phyloP scores from a whole-genome alignment of 495 filamentous ascomycete species.

The Aspergillus haitiensis region DNA sequence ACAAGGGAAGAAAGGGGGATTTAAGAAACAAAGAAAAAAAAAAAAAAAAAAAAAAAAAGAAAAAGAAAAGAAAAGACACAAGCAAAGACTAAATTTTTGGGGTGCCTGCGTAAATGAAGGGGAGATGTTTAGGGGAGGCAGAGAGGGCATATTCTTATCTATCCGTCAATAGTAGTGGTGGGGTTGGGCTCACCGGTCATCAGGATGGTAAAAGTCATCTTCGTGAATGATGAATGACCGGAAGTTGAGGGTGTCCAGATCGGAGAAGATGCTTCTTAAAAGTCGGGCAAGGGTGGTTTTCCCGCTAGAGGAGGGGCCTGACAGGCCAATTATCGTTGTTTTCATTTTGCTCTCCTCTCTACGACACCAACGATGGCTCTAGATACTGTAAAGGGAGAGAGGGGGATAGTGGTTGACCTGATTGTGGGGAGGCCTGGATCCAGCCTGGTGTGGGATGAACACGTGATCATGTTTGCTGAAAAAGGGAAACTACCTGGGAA shows the following conservation, averaged over 20 bases:
- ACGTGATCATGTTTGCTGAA: neutral
- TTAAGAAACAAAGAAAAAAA: no score
- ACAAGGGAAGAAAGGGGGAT: neutral
- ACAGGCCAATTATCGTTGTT: conserved; percentile 60
- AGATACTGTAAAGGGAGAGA: no score
- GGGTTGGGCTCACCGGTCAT: conserved; percentile 56
- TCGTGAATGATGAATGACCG: conserved; percentile 78
- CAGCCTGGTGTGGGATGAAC: neutral
- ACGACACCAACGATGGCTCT: neutral
- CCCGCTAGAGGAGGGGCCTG: conserved; percentile 73
- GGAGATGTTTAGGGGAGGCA: neutral
- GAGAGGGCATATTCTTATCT: no score
- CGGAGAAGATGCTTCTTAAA: conserved; percentile 65
- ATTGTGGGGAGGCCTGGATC: neutral
- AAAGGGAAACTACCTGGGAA: neutral
- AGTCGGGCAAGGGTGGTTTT: conserved; percentile 79
- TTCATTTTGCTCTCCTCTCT: neutral
- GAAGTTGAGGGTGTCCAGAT: conserved; percentile 19
- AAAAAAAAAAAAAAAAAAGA: no score
- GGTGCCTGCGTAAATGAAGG: neutral
- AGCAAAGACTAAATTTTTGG: neutral
- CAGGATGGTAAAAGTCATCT: conserved; percentile 87
- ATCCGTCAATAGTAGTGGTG: neutral
- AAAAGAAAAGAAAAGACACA: no score
- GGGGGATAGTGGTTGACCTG: neutral